Percentiles rank a stretch among this genome's conserved stretches.
phyloP scores from a whole-genome alignment of 2,329 filamentous ascomycete species.

The Torrubiella hemipterigena region DNA sequence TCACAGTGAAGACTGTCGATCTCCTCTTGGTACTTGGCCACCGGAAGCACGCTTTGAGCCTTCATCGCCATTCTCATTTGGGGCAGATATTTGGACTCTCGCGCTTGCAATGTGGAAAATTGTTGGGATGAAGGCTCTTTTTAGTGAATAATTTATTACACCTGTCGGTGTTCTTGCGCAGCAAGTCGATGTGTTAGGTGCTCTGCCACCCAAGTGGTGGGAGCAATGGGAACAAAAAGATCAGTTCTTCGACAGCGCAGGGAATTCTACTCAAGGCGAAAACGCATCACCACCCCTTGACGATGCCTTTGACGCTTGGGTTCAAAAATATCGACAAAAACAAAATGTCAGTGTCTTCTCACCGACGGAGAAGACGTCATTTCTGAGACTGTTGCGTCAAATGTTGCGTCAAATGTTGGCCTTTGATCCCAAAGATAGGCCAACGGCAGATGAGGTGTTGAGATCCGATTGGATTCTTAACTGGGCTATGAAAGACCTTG shows the following conservation, averaged over 20 bases:
- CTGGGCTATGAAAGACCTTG: too few species aligned
- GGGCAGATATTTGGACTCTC: conserved; percentile 12
- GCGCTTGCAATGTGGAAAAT: conserved; percentile 12
- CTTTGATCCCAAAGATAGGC: conserved; percentile 15
- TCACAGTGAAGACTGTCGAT: conserved; percentile 11
- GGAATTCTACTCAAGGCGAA: conserved; percentile 1
- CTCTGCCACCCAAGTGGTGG: conserved; percentile 7
- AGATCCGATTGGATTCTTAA: conserved; percentile 21
- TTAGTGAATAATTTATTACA: conserved; percentile 9
- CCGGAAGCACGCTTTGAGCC: conserved; percentile 6
- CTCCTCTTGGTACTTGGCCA: conserved; percentile 7
- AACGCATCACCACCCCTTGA: conserved; percentile 12
- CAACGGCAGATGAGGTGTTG: conserved; percentile 16
- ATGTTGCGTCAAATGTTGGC: conserved; percentile 18
- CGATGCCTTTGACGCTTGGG: conserved; percentile 15
- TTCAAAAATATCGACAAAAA: conserved; percentile 12
- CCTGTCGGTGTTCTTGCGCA: conserved; percentile 11
- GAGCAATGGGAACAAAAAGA: conserved; percentile 5
- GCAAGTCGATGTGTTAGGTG: conserved; percentile 12
- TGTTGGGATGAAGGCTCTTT: conserved; percentile 12
- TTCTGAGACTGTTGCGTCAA: too few species aligned
- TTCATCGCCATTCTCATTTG: conserved; percentile 4
- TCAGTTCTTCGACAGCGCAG: conserved; percentile 2
- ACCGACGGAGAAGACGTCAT: conserved; percentile 8
- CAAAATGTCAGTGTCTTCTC: conserved; percentile 8